Percentiles rank a stretch among this genome's conserved stretches.
These are phyloP conservation scores for Musa balbisiana DNA, from an alignment of 202 grass and related monocot species.

Conservation along the genomic window DNA sequence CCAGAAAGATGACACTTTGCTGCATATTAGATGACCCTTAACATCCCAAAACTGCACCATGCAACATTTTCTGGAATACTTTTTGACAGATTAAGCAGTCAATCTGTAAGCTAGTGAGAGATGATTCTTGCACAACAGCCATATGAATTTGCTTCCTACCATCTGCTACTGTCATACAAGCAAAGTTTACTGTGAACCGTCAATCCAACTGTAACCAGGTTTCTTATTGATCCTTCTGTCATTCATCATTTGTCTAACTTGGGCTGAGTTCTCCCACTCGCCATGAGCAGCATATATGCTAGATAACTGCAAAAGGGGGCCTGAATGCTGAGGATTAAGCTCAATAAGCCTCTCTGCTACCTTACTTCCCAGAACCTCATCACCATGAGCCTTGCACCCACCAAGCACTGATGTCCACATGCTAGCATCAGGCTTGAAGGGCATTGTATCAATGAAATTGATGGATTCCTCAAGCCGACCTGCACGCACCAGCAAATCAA, in stretches of 20 bases:
- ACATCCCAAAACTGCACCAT: too few species aligned
- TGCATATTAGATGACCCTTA: too few species aligned
- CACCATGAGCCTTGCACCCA: conserved; percentile 32
- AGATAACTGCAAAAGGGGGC: conserved; percentile 62
- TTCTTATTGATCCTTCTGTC: conserved; percentile 44
- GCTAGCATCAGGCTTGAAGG: conserved; percentile 23
- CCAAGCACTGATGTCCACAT: conserved; percentile 33
- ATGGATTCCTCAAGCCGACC: conserved; percentile 23
- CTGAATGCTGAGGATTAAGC: conserved; percentile 27
- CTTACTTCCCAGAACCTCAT: conserved; percentile 21
- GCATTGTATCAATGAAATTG: conserved; percentile 25
- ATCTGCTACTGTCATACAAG: too few species aligned
- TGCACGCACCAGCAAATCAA: conserved; percentile 23
- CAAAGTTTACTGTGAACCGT: conserved; percentile 15
- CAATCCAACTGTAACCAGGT: conserved; percentile 63
- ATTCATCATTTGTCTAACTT: conserved; percentile 52
- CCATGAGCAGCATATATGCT: conserved; percentile 54
- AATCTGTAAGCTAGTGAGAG: too few species aligned
- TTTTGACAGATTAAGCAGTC: too few species aligned
- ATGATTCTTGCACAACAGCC: too few species aligned
- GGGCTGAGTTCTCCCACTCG: conserved; percentile 45
- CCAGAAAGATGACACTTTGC: too few species aligned
- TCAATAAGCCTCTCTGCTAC: conserved; percentile 16
- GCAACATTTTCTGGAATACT: too few species aligned
- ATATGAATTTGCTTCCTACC: too few species aligned